These are phyloP conservation scores for Apiotrichum gamsii DNA, from an alignment of 1,284 basidiomycete species.

Conservation along the genomic window DNA sequence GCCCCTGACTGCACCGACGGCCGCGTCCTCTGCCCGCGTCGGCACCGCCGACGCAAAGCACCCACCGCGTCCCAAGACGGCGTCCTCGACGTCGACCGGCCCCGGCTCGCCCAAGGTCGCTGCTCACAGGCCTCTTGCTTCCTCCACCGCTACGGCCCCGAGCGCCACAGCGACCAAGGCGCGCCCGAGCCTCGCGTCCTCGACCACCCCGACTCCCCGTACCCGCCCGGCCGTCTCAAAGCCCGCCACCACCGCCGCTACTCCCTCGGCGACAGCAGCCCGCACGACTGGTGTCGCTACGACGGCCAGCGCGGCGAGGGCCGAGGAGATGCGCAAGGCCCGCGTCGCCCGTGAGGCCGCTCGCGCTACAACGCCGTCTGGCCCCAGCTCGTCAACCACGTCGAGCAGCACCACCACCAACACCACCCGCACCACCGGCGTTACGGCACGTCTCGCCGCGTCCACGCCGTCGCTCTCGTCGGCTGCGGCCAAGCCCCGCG, in stretches of 20 bases:
- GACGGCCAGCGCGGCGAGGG: constrained; percentile 4
- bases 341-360: constrained; percentile 12
- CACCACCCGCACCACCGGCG: neutral
- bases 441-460: constrained; percentile 2
- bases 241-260: constrained; percentile 1
- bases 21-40: constrained; percentile 12
- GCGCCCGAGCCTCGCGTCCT: constrained; percentile 3
- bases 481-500: constrained; percentile 1
- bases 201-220: constrained; percentile 3
- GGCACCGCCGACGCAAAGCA: neutral
- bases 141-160: neutral
- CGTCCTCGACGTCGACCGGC: constrained; percentile 12
- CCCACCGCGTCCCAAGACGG: constrained; percentile 12
- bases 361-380: neutral
- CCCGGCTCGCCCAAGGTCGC: constrained; percentile 10
- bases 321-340: constrained; percentile 14
- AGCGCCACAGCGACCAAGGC: constrained; percentile 4
- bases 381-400: neutral
- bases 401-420: neutral
- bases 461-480: constrained; percentile 1
- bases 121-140: constrained; percentile 6
- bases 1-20: constrained; percentile 19
- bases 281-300: neutral
- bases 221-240: neutral
- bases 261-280: neutral